Evolutionary conservation across 208 protist genomes (phyloP).

Genomic region (Wallacemonas sp.): DNA sequence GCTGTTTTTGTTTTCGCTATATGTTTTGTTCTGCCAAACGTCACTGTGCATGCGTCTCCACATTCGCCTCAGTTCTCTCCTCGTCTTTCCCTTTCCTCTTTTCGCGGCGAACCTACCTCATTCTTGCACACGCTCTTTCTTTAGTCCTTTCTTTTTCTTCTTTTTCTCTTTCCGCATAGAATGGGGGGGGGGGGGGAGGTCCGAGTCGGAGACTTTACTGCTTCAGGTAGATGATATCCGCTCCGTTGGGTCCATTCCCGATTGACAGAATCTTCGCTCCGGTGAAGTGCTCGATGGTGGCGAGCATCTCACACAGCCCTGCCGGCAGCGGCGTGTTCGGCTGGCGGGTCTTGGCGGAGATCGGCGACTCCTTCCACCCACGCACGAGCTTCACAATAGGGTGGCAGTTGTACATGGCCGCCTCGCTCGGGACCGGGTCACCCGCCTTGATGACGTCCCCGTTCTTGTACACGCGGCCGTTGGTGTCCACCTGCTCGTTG

Average conservation of each 20-base stretch:
- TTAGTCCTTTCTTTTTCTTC: neutral
- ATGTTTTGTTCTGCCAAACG: too few relatives aligned
- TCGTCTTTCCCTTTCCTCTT: neutral
- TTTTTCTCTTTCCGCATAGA: neutral
- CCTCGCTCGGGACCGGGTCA: slow-evolving; percentile 84
- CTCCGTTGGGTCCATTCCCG: slow-evolving; percentile 85
- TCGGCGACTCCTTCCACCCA: slow-evolving; percentile 82
- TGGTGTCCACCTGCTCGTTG: slow-evolving; percentile 50
- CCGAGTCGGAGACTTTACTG: slow-evolving; percentile 31
- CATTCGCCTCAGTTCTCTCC: too few relatives aligned
- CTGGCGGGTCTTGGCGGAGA: slow-evolving; percentile 59
- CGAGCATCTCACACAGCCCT: slow-evolving; percentile 75
- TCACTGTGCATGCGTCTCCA: too few relatives aligned
- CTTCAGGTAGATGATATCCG: slow-evolving; percentile 89
- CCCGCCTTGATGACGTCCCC: slow-evolving; percentile 88
- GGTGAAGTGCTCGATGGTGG: slow-evolving; percentile 87
- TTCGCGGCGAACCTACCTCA: too few relatives aligned
- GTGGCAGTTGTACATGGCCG: slow-evolving; percentile 77
- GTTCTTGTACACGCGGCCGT: slow-evolving; percentile 81
- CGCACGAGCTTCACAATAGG: slow-evolving; percentile 86
- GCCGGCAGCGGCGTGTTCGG: slow-evolving; percentile 65
- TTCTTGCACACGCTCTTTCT: too few relatives aligned
- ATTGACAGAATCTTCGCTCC: slow-evolving; percentile 86
- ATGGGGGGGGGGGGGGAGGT: too few relatives aligned
- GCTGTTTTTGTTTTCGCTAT: too few relatives aligned